A percentile compares a stretch with the other conserved stretches of the same genome.
Evolutionary conservation across 768 basidiomycete genomes (phyloP).

Genomic region (Sarcodon aspratus): DNA sequence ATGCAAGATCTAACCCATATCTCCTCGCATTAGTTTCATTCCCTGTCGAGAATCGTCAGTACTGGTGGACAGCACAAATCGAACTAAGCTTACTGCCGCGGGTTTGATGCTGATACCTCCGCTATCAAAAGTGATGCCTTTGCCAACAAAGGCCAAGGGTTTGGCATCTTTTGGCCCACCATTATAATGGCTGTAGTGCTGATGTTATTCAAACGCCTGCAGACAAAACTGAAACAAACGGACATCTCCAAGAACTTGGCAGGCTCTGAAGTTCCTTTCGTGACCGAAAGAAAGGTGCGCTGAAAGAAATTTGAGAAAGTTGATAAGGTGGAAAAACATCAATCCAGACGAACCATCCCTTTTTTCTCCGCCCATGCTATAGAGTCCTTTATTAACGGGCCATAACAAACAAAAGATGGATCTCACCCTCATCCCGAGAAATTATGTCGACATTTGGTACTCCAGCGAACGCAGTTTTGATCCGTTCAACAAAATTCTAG

Average conservation of each 20-base stretch:
- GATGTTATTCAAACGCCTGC: background rate
- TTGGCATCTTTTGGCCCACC: constrained; percentile 47
- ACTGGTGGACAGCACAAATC: background rate
- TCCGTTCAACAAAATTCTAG: constrained; percentile 62
- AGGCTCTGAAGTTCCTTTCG: constrained; percentile 72
- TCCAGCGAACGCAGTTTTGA: constrained; percentile 52
- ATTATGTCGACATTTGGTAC: constrained; percentile 58
- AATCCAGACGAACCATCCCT: constrained; percentile 51
- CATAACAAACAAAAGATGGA: background rate
- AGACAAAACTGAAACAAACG: constrained; percentile 2
- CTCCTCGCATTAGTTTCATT: constrained; percentile 81
- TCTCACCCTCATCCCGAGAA: constrained; percentile 62
- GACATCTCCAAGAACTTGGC: constrained; percentile 84
- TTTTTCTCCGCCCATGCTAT: constrained; percentile 74
- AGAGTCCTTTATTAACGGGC: constrained; percentile 1
- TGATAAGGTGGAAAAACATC: background rate
- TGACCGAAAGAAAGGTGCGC: constrained; percentile 82
- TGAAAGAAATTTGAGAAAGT: constrained; percentile 13
- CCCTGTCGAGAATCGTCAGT: constrained; percentile 25
- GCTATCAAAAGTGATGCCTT: constrained; percentile 84
- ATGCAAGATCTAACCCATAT: constrained; percentile 51
- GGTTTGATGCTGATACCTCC: constrained; percentile 86
- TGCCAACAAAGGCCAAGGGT: constrained; percentile 73
- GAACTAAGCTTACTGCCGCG: constrained; percentile 27
- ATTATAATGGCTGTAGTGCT: constrained; percentile 55